Base-by-base conservation (phyloP, 2,329 filamentous ascomycete genomes). In the Aspergillus puulaauensis region DNA sequence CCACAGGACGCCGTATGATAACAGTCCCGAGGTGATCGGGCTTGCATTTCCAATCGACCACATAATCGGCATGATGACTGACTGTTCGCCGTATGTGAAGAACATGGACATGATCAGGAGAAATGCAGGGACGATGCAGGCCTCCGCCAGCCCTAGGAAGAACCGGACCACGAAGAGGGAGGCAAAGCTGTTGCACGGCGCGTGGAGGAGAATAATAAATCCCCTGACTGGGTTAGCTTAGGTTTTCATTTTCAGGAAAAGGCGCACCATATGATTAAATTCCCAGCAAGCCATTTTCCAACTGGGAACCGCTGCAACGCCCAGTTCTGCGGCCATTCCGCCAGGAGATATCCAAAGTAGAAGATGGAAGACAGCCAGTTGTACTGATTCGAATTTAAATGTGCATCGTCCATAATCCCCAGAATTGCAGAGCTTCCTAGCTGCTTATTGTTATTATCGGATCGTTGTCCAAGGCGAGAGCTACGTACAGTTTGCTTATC, bases 101-200 rank as follows among this genome's bases (percentile, higher is more conserved):
- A 75, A 74, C 69, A 75, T 73, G 4, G 70, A 74, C 61, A 80
- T 61, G 17, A 59, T 73, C 15, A 77, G 69, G 11, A 77, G 61
- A 46, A 83, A 80, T 1, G 76, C 78, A 0, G 83, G 83, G 0
- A 78, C 79, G 44, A 83, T 78, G 9, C 76, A 80, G 2, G 82
- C 80, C 66, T 85, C 82, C 1, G 79, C 78, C 15, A 80, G 73
- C 3, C 82, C 82, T 0, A 84, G 74, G 12, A 84, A 69, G 63
- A 84, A 80, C 0, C 83, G 77, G 21, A 78, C 73, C 0, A 76
- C 71, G 40, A 83, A 70, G 0, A 85, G 74, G 0, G 79, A 77
- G 6, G 71, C 77, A 58, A 79, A 83, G 60, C 69, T 76, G 41
- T 74, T 74, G 62, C 80, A 82, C 0, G 76, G 76, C 0, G 77